phyloP scores from a whole-genome alignment of 2,329 filamentous ascomycete species.

The Calonectria leucothoes region DNA sequence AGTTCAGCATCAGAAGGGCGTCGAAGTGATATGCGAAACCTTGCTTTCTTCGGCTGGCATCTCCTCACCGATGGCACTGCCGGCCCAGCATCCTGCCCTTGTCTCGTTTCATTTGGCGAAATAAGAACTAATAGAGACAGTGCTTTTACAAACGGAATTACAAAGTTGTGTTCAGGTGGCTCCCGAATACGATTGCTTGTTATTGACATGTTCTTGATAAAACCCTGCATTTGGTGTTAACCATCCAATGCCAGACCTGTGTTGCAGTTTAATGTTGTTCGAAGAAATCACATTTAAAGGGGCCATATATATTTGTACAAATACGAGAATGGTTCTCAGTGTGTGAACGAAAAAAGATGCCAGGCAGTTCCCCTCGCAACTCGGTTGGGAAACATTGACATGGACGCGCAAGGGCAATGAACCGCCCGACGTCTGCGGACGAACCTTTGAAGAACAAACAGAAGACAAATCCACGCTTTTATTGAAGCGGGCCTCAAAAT shows the following conservation, averaged over 20 bases:
- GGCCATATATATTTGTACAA: neutral
- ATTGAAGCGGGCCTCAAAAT: slow-evolving; percentile 8
- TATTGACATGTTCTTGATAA: neutral
- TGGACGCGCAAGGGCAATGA: neutral
- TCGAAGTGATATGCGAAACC: neutral
- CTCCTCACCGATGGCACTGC: neutral
- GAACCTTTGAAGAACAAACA: neutral
- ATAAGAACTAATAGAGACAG: neutral
- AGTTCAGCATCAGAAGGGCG: neutral
- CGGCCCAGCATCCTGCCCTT: neutral
- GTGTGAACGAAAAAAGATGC: no score
- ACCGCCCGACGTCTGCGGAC: neutral
- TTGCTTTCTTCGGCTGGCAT: neutral
- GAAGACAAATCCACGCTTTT: neutral
- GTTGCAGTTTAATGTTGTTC: neutral
- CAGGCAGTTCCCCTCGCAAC: no score
- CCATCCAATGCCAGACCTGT: neutral
- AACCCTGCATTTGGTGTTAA: neutral
- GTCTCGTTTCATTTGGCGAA: neutral
- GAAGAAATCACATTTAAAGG: neutral
- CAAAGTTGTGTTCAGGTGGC: neutral
- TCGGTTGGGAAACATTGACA: neutral
- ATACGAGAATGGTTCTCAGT: no score
- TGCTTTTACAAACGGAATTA: neutral
- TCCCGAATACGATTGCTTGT: neutral